Percentiles rank a stretch among this genome's conserved stretches.
Conservation (phyloP, 163 green algal genomes). For the Scenedesmus sp. region DNA sequence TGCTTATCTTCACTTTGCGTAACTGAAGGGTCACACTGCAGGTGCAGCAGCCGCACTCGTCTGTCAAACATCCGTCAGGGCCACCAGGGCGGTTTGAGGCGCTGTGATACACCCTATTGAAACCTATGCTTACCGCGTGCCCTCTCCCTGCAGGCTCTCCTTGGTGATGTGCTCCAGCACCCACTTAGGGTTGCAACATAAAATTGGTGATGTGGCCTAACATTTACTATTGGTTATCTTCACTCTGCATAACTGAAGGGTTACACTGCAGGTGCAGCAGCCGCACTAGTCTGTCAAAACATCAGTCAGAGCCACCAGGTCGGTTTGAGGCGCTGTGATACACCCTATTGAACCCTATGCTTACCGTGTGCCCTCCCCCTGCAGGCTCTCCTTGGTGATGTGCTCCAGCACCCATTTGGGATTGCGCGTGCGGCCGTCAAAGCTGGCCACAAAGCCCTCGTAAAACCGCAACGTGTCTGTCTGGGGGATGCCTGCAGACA, state of each 20-base stretch:
- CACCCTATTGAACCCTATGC: not conserved
- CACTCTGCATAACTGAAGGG: no score
- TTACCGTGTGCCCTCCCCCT: constrained; percentile 72
- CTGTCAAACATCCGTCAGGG: no score
- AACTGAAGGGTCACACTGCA: no score
- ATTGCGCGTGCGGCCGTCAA: constrained; percentile 86
- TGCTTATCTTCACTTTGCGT: not conserved
- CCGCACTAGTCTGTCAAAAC: no score
- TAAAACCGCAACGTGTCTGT: constrained; percentile 77
- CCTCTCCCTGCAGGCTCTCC: constrained; percentile 65
- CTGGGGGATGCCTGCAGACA: constrained; percentile 64
- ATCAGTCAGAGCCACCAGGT: no score
- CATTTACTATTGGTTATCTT: not conserved
- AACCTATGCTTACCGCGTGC: constrained; percentile 60
- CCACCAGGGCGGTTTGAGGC: no score
- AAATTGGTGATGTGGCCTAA: not conserved
- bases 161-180: constrained; percentile 90
- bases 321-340: no score
- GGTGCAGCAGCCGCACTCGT: no score
- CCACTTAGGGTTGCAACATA: constrained; percentile 85
- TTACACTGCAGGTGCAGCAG: no score
- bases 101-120: no score
- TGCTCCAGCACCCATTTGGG: constrained; percentile 92
- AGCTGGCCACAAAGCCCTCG: constrained; percentile 78
- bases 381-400: constrained; percentile 71